These are phyloP conservation scores for Sphagnum contortum DNA, from an alignment of 225 moss, liverwort and hornwort genomes.

Conservation along the genomic window DNA sequence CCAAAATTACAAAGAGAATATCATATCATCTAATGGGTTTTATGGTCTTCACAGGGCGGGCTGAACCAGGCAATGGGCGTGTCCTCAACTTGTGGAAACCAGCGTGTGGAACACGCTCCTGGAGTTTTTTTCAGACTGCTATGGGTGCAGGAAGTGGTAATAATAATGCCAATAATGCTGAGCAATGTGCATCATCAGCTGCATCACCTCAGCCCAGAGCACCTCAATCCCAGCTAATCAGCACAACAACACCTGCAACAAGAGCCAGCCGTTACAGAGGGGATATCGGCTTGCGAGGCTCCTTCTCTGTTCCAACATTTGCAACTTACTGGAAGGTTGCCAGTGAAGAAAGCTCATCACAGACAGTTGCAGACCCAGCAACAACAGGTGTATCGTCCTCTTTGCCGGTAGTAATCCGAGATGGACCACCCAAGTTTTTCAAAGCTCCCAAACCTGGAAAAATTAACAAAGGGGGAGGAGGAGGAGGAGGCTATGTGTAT, in stretches of 20 bases:
- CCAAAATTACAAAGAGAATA: no score
- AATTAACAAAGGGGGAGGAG: no score
- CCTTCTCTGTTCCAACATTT: slow-evolving; percentile 39
- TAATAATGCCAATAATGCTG: slow-evolving; percentile 18
- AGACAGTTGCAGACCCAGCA: slow-evolving; percentile 1
- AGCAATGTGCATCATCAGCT: slow-evolving; percentile 8
- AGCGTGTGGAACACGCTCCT: slow-evolving; percentile 26
- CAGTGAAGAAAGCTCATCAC: slow-evolving; percentile 12
- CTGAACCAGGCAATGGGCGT: slow-evolving; percentile 42
- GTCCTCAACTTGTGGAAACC: slow-evolving; percentile 15
- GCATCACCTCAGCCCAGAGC: slow-evolving; percentile 17
- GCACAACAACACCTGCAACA: slow-evolving; percentile 14
- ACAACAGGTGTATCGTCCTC: not conserved
- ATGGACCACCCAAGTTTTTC: slow-evolving; percentile 13
- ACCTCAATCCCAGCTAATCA: slow-evolving; percentile 9
- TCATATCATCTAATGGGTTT: no score
- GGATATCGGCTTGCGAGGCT: slow-evolving; percentile 33
- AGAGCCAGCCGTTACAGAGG: slow-evolving; percentile 36
- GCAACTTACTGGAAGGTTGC: slow-evolving; percentile 35
- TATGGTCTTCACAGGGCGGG: not conserved
- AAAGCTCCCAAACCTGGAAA: slow-evolving; percentile 12
- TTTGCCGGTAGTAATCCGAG: slow-evolving; percentile 1
- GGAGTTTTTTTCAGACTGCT: slow-evolving; percentile 4
- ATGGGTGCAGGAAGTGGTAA: slow-evolving; percentile 31
- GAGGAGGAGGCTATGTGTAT: not conserved